Evolutionary conservation across 1,284 basidiomycete species (phyloP), one percentile per base, ranked within the genome.

Genomic region (Rhodofomes roseus): DNA sequence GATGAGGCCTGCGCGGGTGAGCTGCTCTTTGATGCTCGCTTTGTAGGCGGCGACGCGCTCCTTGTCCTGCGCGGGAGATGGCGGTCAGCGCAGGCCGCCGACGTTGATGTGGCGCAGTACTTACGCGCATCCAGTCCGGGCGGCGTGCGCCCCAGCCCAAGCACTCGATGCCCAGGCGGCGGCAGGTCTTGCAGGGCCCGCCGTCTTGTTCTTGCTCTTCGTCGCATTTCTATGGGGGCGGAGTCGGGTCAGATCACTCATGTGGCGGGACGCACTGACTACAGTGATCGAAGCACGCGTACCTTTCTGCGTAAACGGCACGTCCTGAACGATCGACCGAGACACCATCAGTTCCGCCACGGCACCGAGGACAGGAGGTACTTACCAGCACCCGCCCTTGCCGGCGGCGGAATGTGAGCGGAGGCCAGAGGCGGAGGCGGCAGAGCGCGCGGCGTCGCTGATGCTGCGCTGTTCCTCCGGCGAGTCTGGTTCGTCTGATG

Each of bases 91-190:
- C 51, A 57, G 48, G 52, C 41, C 16, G 29, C 44, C 27, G 40
- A 55, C 37, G 56, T 58, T 57, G 51, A 62, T 39, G 53, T 11
- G 55, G 53, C 40, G 40, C 39, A 29, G 39, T 14, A 80, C 88
- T 74, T 66, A 91, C 90, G 65, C 89, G 76, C 89, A 92, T 90
- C 90, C 89, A 92, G 61, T 91, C 89, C 20, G 89, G 90, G 56
- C 90, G 81, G 69, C 82, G 87, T 16, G 85, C 77, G 6, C 90
- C 90, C 90, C 90, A 92, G 20, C 90, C 90, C 4, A 92, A 78
- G 73, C 90, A 92, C 52, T 87, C 80, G 67, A 92, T 88, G 57
- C 83, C 84, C 23, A 92, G 78, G 43, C 90, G 87, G 63, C 82
- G 81, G 70, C 90, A 92, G 0, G 90, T 92, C 66, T 84, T 81